Evolutionary conservation across 1,284 basidiomycete genomes (phyloP).

Genomic region (Peniophora sp.): DNA sequence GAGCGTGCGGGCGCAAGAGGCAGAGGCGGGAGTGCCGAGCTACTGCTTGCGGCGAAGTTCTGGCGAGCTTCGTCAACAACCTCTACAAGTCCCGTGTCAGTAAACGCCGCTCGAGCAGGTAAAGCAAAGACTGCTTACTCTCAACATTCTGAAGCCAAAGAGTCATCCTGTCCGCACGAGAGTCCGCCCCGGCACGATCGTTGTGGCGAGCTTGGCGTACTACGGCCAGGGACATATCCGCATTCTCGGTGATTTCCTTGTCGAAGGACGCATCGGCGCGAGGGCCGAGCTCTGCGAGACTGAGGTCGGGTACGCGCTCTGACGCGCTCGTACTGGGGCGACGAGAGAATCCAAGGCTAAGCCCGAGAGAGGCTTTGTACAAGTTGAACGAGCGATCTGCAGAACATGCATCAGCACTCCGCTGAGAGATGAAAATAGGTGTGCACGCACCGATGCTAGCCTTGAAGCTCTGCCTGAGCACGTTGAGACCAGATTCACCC

Average conservation of each 20-base stretch:
- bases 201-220: conserved; percentile 42
- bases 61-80: conserved; percentile 70
- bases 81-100: conserved; percentile 31
- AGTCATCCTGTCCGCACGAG: conserved; percentile 58
- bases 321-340: conserved; percentile 10
- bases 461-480: conserved; percentile 60
- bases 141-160: conserved; percentile 74
- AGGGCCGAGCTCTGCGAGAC: neutral
- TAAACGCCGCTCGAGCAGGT: conserved; percentile 2
- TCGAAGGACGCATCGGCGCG: no score
- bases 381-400: neutral
- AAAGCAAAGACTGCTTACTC: conserved; percentile 41
- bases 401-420: conserved; percentile 4
- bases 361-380: neutral
- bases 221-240: conserved; percentile 39
- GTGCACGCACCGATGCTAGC: conserved; percentile 55
- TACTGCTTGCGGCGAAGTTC: conserved; percentile 52
- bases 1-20: conserved; percentile 52
- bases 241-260: conserved; percentile 13
- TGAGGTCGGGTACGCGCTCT: conserved; percentile 7
- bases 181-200: conserved; percentile 43
- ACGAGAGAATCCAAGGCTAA: neutral
- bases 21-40: conserved; percentile 43
- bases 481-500: conserved; percentile 22
- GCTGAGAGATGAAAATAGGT: neutral